Evolutionary conservation across 2,329 filamentous ascomycete genomes (phyloP).

Genomic region (Aspergillus sergii): DNA sequence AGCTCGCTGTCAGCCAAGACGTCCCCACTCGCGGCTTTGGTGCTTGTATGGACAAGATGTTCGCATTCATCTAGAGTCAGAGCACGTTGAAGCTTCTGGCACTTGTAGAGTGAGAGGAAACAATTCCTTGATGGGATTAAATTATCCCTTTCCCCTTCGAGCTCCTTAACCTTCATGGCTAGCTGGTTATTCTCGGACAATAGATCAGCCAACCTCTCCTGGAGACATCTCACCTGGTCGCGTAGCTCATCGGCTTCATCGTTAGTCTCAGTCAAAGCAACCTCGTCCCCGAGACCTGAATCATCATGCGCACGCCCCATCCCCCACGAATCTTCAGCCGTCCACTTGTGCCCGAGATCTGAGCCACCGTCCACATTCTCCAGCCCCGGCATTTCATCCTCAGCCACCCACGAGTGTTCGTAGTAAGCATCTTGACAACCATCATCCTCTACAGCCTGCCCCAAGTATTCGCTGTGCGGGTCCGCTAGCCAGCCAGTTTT

Average conservation of each 20-base stretch:
- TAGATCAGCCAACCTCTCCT: neutral
- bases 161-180: neutral
- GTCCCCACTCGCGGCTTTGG: neutral
- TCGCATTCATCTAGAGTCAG: neutral
- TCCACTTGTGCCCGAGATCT: neutral
- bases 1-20: neutral
- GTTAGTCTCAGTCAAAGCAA: neutral
- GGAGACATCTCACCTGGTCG: neutral
- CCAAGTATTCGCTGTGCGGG: neutral
- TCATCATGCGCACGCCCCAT: neutral
- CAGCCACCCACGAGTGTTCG: neutral
- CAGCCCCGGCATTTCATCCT: neutral
- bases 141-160: neutral
- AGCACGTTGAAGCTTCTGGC: neutral
- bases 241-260: neutral
- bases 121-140: neutral
- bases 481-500: neutral
- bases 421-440: neutral
- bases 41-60: neutral
- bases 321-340: neutral
- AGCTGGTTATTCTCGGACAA: neutral
- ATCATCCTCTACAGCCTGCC: neutral
- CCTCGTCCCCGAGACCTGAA: neutral
- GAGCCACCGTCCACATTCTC: neutral
- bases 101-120: neutral